phyloP scores from a whole-genome alignment of 306 rosid genomes.

The Corylus avellana region DNA sequence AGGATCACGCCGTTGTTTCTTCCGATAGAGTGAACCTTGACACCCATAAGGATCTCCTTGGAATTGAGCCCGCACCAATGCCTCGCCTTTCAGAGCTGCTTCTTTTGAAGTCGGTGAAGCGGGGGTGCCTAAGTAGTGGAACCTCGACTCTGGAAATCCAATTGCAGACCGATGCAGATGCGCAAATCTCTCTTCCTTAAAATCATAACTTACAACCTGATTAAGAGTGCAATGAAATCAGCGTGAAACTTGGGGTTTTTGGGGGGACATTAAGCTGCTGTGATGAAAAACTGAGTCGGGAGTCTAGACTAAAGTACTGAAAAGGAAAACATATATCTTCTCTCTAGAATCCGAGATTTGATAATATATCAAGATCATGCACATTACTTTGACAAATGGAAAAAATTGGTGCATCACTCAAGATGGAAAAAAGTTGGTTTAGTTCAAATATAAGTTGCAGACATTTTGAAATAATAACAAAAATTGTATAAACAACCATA shows the following conservation, averaged over 20 bases:
- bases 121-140: constrained; percentile 80
- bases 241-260: constrained; percentile 2
- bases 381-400: background rate
- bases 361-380: background rate
- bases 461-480: background rate
- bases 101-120: constrained; percentile 60
- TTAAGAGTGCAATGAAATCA: constrained; percentile 22
- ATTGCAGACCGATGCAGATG: constrained; percentile 87
- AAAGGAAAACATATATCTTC: background rate
- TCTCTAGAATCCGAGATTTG: background rate
- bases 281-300: background rate
- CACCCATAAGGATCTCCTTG: constrained; percentile 82
- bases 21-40: constrained; percentile 68
- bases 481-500: background rate
- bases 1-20: constrained; percentile 80
- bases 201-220: constrained; percentile 92
- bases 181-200: constrained; percentile 79
- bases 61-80: constrained; percentile 78
- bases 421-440: background rate
- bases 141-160: constrained; percentile 82
- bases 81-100: constrained; percentile 80
- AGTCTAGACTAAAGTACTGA: background rate
- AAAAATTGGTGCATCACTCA: background rate
- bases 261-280: background rate
- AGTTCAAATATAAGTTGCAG: background rate